These are phyloP conservation scores for Corchorus olitorius DNA, from an alignment of 345 rosid species.

Conservation along the genomic window DNA sequence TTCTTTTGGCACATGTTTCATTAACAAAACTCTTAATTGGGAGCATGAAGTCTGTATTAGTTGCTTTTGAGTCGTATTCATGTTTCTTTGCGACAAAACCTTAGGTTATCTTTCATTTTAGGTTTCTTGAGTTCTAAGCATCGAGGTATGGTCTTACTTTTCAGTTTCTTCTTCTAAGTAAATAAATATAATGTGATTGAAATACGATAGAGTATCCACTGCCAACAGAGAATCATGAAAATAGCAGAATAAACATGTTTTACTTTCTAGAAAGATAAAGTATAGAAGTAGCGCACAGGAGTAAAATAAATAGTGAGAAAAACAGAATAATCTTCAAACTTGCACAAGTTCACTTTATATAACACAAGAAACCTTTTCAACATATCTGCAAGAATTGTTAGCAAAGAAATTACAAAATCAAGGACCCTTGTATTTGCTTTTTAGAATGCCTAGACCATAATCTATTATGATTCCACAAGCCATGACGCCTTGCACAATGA, in stretches of 20 bases:
- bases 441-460: neutral
- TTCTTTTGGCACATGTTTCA: neutral
- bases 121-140: neutral
- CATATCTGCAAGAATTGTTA: too few species aligned
- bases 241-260: neutral
- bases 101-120: neutral
- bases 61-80: neutral
- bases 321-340: too few species aligned
- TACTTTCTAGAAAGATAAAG: neutral
- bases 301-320: neutral
- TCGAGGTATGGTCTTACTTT: neutral
- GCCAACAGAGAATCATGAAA: neutral
- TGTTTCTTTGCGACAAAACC: neutral
- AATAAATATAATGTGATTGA: neutral
- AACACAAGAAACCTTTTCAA: too few species aligned
- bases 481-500: neutral
- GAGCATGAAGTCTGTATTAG: neutral
- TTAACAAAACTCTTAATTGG: neutral
- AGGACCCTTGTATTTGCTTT: too few species aligned
- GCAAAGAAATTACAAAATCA: too few species aligned
- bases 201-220: neutral
- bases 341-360: too few species aligned
- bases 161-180: neutral
- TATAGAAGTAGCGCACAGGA: neutral
- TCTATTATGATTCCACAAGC: slow-evolving; percentile 10